Evolutionary conservation across 2,329 filamentous ascomycete species (phyloP).

Genomic region (Penicillium paneum): DNA sequence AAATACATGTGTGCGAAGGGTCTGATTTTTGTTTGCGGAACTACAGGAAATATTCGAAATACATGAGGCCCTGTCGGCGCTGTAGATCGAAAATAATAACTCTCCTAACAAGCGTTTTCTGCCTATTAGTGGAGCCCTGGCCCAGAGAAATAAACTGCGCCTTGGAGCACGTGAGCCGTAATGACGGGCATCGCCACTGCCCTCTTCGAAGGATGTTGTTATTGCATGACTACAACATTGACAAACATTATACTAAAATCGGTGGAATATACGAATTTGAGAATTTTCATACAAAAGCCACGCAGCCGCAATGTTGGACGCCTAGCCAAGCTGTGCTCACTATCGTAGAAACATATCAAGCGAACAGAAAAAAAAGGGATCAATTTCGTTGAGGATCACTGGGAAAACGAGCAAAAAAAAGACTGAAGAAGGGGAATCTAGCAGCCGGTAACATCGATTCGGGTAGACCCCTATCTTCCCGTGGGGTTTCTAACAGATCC

Average conservation of each 20-base stretch:
- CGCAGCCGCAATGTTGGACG: slow-evolving; percentile 20
- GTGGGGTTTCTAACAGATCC: slow-evolving; percentile 30
- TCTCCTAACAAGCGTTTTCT: background rate
- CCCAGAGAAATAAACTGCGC: slow-evolving; percentile 1
- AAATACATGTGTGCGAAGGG: background rate
- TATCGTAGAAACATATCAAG: slow-evolving; percentile 16
- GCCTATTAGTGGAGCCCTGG: background rate
- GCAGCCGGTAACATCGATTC: slow-evolving; percentile 24
- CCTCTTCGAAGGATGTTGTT: background rate
- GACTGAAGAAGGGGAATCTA: slow-evolving; percentile 19
- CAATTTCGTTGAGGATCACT: slow-evolving; percentile 25
- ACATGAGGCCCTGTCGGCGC: background rate
- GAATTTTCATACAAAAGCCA: slow-evolving; percentile 20
- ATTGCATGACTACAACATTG: background rate
- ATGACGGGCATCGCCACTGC: background rate
- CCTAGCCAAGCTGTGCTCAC: slow-evolving; percentile 17
- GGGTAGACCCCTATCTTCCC: slow-evolving; percentile 23
- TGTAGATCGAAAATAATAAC: background rate
- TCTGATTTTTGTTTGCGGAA: background rate
- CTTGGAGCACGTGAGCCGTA: slow-evolving; percentile 5
- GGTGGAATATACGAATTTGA: slow-evolving; percentile 15
- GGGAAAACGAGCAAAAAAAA: slow-evolving; percentile 16
- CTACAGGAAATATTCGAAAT: background rate
- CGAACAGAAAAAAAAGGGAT: slow-evolving; percentile 20
- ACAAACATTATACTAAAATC: background rate